phyloP scores from a whole-genome alignment of 2,329 filamentous ascomycete genomes.

The Ceratocystis diversiconidia region DNA sequence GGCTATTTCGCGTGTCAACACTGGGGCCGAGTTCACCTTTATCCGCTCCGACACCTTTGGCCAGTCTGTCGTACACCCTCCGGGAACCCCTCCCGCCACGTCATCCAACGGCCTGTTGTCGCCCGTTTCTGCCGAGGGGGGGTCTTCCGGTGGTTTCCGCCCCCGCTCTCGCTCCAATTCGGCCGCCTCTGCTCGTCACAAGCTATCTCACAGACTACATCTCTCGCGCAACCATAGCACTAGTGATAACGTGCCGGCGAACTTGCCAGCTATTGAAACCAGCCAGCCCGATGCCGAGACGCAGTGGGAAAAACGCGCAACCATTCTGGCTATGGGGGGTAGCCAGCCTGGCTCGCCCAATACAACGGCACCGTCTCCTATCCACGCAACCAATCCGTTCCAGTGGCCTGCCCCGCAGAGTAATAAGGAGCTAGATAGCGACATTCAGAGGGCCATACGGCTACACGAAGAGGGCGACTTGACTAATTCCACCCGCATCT shows the following conservation, averaged over 20 bases:
- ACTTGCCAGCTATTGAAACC: conserved; percentile 61
- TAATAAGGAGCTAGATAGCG: conserved; percentile 38
- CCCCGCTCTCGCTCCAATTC: conserved; percentile 33
- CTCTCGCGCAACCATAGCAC: conserved; percentile 43
- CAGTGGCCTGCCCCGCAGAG: conserved; percentile 23
- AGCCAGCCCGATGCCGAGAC: conserved; percentile 39
- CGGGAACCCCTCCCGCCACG: conserved; percentile 26
- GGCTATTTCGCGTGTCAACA: conserved; percentile 26
- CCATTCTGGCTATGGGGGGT: conserved; percentile 47
- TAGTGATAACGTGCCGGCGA: conserved; percentile 60
- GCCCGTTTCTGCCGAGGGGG: conserved; percentile 8
- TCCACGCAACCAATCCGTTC: conserved; percentile 19
- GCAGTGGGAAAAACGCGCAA: conserved; percentile 86
- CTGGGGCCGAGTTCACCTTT: conserved; percentile 60
- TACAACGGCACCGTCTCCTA: conserved; percentile 21
- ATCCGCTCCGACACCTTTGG: conserved; percentile 70
- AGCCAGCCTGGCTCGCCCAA: conserved; percentile 27
- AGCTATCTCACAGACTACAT: conserved; percentile 58
- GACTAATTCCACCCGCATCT: conserved; percentile 67
- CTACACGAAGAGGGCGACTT: conserved; percentile 78
- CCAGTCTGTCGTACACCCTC: conserved; percentile 64
- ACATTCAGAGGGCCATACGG: conserved; percentile 90
- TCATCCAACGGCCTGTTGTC: conserved; percentile 14
- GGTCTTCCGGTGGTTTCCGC: conserved; percentile 19
- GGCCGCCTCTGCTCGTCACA: conserved; percentile 31